These are phyloP conservation scores for Diaporthe citri DNA, from an alignment of 2,329 filamentous ascomycete species.

Conservation along the genomic window DNA sequence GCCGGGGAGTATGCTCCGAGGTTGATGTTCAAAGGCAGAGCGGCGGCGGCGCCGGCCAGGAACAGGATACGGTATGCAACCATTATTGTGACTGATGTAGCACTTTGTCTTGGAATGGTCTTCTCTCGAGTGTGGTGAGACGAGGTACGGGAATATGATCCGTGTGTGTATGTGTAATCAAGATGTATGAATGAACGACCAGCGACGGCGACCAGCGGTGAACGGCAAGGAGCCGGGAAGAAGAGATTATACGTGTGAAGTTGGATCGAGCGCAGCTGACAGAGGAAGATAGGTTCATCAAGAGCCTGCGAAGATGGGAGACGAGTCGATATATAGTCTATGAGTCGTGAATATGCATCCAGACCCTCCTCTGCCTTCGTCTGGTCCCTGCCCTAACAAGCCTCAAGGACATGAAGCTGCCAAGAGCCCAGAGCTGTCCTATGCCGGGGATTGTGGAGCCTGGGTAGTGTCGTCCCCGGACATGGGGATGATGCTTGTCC, in stretches of 20 bases:
- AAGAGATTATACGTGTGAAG: conserved; percentile 45
- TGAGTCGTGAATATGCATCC: conserved; percentile 33
- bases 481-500: conserved; percentile 33
- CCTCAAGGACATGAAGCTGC: conserved; percentile 31
- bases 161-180: conserved; percentile 42
- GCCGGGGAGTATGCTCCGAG: conserved; percentile 59
- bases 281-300: conserved; percentile 27
- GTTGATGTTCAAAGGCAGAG: conserved; percentile 58
- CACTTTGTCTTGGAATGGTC: background rate
- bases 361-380: background rate
- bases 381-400: conserved; percentile 32
- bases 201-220: conserved; percentile 50
- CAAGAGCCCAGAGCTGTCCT: conserved; percentile 34
- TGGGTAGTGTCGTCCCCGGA: conserved; percentile 24
- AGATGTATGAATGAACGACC: conserved; percentile 42
- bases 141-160: conserved; percentile 34
- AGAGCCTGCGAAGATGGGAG: conserved; percentile 29
- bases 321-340: conserved; percentile 50
- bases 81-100: conserved; percentile 51
- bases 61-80: conserved; percentile 52
- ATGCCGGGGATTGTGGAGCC: conserved; percentile 23
- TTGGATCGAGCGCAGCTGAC: conserved; percentile 53
- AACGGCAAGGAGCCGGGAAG: conserved; percentile 48
- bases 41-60: conserved; percentile 53
- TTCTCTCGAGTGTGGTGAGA: conserved; percentile 14